Evolutionary conservation across 108 stramenopile genomes (phyloP).

Genomic region (Fistulifera pelliculosa): DNA sequence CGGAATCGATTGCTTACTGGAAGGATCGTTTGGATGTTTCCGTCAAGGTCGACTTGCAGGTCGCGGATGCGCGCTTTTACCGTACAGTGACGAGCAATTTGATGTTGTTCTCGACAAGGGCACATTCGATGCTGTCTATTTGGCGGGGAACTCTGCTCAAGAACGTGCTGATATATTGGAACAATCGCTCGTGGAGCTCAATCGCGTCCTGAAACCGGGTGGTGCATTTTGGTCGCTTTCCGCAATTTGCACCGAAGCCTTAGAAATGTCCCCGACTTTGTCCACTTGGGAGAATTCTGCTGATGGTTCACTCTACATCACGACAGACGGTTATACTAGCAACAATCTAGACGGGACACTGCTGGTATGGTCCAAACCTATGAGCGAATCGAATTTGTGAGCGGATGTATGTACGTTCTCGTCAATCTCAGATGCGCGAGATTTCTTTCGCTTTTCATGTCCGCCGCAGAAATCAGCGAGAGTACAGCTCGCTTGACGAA

Average conservation of each 20-base stretch:
- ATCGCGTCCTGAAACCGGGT: slow-evolving; percentile 36
- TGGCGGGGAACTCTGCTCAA: slow-evolving; percentile 41
- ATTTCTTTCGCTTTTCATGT: too few relatives aligned
- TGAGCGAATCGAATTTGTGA: too few relatives aligned
- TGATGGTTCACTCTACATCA: too few relatives aligned
- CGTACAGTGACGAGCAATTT: slow-evolving; percentile 17
- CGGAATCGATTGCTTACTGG: slow-evolving; percentile 53
- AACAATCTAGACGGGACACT: too few relatives aligned
- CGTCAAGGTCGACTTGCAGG: slow-evolving; percentile 13
- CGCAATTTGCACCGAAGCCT: slow-evolving; percentile 47
- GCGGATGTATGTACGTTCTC: too few relatives aligned
- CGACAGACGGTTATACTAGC: too few relatives aligned
- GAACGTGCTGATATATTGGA: slow-evolving; percentile 28
- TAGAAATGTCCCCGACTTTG: too few relatives aligned
- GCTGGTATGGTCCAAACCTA: too few relatives aligned
- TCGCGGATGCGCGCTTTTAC: slow-evolving; percentile 50
- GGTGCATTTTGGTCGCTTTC: slow-evolving; percentile 48
- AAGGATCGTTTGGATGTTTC: slow-evolving; percentile 3
- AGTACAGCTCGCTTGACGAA: too few relatives aligned
- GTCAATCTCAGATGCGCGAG: too few relatives aligned
- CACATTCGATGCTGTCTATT: slow-evolving; percentile 62
- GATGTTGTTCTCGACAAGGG: slow-evolving; percentile 78
- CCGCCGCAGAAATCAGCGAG: too few relatives aligned
- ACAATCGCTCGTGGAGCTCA: slow-evolving; percentile 40
- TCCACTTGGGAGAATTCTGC: too few relatives aligned